A percentile compares a stretch with the other conserved stretches of the same genome.
phyloP scores from a whole-genome alignment of 2,329 filamentous ascomycete genomes.

The Metarhizium anisopliae region DNA sequence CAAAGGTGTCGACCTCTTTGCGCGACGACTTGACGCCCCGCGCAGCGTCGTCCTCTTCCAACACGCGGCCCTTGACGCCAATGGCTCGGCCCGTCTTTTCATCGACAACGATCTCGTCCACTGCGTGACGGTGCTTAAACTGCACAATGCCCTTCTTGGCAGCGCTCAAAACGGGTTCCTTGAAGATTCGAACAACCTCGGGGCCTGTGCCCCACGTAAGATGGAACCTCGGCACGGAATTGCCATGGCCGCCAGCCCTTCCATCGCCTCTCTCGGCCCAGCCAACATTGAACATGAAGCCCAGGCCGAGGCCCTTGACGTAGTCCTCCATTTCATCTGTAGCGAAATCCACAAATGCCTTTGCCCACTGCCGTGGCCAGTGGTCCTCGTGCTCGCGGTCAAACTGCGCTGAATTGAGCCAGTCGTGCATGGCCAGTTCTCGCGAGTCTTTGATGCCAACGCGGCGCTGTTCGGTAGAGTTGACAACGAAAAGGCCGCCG shows the following conservation, averaged over 20 bases:
- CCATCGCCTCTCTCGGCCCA: conserved; percentile 55
- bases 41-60: conserved; percentile 38
- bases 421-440: conserved; percentile 49
- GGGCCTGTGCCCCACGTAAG: conserved; percentile 53
- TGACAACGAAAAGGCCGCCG: conserved; percentile 50
- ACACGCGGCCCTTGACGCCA: conserved; percentile 44
- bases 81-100: conserved; percentile 37
- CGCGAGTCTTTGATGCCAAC: conserved; percentile 50
- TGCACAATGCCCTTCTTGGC: conserved; percentile 43
- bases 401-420: conserved; percentile 48
- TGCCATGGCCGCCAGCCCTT: conserved; percentile 47
- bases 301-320: conserved; percentile 41
- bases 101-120: conserved; percentile 48
- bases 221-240: conserved; percentile 55
- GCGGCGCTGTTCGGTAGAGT: conserved; percentile 47
- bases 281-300: conserved; percentile 45
- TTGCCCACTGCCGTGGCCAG: conserved; percentile 54
- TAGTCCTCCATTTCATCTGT: conserved; percentile 49
- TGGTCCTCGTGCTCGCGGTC: conserved; percentile 46
- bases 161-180: conserved; percentile 44
- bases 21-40: conserved; percentile 45
- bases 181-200: conserved; percentile 49
- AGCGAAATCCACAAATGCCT: conserved; percentile 55
- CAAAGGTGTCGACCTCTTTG: conserved; percentile 40
- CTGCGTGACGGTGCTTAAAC: conserved; percentile 47